Evolutionary conservation across 2,329 filamentous ascomycete genomes (phyloP).

Genomic region (Coniella lustricola): DNA sequence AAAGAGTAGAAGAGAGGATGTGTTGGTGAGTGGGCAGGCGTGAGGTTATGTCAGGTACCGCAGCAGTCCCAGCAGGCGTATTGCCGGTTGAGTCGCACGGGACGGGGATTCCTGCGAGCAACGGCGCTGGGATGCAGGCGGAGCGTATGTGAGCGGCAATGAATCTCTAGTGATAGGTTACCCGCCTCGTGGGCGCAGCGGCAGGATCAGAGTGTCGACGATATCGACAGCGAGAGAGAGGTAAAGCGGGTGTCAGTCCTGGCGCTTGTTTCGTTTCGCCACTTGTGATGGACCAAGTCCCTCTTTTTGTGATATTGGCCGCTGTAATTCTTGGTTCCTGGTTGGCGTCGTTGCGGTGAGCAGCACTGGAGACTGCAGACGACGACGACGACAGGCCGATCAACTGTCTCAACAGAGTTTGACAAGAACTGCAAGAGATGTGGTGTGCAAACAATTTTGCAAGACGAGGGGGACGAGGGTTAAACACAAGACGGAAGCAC

Average conservation of each 20-base stretch:
- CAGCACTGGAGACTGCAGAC: too few species aligned
- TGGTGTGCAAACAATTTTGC: slow-evolving; percentile 10
- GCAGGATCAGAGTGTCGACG: slow-evolving; percentile 17
- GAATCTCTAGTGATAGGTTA: slow-evolving; percentile 19
- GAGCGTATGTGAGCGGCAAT: slow-evolving; percentile 28
- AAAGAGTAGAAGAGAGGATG: neutral
- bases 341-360: slow-evolving; percentile 3
- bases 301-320: slow-evolving; percentile 11
- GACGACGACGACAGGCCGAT: neutral
- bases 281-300: slow-evolving; percentile 19
- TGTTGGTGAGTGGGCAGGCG: neutral
- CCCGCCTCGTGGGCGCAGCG: slow-evolving; percentile 20
- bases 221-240: neutral
- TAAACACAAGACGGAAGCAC: slow-evolving; percentile 14
- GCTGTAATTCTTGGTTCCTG: too few species aligned
- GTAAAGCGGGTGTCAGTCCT: slow-evolving; percentile 21
- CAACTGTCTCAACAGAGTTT: slow-evolving; percentile 3
- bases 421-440: slow-evolving; percentile 5
- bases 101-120: slow-evolving; percentile 5
- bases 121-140: slow-evolving; percentile 24
- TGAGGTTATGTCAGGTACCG: slow-evolving; percentile 16
- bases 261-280: slow-evolving; percentile 34
- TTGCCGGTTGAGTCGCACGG: slow-evolving; percentile 17
- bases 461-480: slow-evolving; percentile 15
- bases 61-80: too few species aligned